Conservation (phyloP, 352 stramenopile species). For the Lagenidium giganteum region DNA sequence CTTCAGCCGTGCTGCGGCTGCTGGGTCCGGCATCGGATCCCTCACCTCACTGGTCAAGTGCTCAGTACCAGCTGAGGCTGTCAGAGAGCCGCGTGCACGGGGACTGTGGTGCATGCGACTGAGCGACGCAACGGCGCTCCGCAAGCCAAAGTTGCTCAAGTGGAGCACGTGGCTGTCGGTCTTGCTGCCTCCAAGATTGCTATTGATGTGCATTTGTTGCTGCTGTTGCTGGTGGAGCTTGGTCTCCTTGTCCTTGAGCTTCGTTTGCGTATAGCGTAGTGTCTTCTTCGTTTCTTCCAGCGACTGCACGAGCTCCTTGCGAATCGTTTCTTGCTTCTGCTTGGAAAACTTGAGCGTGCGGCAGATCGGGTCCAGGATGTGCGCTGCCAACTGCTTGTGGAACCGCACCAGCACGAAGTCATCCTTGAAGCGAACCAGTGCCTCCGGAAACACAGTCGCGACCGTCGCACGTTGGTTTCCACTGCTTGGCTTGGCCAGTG, state of each 20-base stretch:
- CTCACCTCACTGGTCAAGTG: conserved; percentile 3
- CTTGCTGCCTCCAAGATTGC: conserved; percentile 2
- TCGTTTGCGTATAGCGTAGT: conserved; percentile 15
- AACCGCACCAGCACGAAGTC: conserved; percentile 19
- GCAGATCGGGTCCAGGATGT: conserved; percentile 39
- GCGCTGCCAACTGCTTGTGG: conserved; percentile 33
- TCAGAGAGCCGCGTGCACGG: too few relatives aligned
- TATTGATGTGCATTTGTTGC: background rate
- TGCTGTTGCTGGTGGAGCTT: conserved; percentile 12
- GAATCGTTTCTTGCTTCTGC: conserved; percentile 39
- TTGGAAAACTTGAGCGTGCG: conserved; percentile 47
- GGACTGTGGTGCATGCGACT: background rate
- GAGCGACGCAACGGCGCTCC: conserved; percentile 14
- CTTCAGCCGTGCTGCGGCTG: too few relatives aligned
- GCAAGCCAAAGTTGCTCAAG: conserved; percentile 20
- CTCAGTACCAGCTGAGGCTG: background rate
- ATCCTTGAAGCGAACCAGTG: background rate
- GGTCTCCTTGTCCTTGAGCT: conserved; percentile 18
- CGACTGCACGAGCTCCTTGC: conserved; percentile 28
- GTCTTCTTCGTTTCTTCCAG: conserved; percentile 26
- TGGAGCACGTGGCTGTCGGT: conserved; percentile 1
- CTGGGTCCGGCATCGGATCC: too few relatives aligned
- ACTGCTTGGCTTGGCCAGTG: conserved; percentile 16
- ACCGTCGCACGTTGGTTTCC: too few relatives aligned
- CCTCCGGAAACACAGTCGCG: conserved; percentile 6